Percentiles rank a stretch among this genome's conserved stretches.
Conservation (phyloP, 371 early-diverging fungal genomes). For the Zopfochytrium polystomum region DNA sequence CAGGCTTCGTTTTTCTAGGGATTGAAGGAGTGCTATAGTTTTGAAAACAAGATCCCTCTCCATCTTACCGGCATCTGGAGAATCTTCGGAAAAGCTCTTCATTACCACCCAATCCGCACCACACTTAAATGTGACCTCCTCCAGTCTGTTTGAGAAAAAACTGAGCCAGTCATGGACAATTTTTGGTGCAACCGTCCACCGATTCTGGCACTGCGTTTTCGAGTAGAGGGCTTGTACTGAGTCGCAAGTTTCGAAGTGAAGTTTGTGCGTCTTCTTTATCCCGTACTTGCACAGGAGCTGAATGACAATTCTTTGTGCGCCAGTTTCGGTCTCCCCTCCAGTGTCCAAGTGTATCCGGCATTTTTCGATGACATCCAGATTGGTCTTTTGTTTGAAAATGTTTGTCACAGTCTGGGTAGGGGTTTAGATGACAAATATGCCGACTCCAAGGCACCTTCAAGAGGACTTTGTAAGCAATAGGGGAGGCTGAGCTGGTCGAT, state of each 20-base stretch:
- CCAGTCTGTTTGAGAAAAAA: constrained; percentile 54
- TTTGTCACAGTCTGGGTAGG: constrained; percentile 42
- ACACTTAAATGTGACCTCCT: constrained; percentile 55
- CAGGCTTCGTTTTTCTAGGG: constrained; percentile 23
- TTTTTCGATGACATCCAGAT: constrained; percentile 43
- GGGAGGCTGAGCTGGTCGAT: constrained; percentile 2
- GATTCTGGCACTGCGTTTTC: constrained; percentile 39
- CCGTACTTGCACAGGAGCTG: constrained; percentile 53
- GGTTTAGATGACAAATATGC: not conserved
- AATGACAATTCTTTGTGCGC: constrained; percentile 51
- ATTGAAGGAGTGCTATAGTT: constrained; percentile 14
- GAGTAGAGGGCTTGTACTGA: constrained; percentile 52
- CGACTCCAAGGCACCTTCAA: constrained; percentile 24
- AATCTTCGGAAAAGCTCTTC: constrained; percentile 50
- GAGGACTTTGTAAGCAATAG: constrained; percentile 26
- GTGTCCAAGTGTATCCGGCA: constrained; percentile 48
- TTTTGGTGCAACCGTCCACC: constrained; percentile 49
- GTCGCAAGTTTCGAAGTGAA: constrained; percentile 56
- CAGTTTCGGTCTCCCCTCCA: constrained; percentile 10
- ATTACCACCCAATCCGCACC: constrained; percentile 34
- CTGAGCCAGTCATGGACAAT: constrained; percentile 52
- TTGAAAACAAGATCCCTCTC: too few species aligned
- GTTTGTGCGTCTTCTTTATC: constrained; percentile 53
- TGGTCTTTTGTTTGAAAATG: constrained; percentile 44
- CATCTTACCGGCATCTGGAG: too few species aligned